Conservation (phyloP, 106 monocot species). For the Phalaenopsis aphrodite region DNA sequence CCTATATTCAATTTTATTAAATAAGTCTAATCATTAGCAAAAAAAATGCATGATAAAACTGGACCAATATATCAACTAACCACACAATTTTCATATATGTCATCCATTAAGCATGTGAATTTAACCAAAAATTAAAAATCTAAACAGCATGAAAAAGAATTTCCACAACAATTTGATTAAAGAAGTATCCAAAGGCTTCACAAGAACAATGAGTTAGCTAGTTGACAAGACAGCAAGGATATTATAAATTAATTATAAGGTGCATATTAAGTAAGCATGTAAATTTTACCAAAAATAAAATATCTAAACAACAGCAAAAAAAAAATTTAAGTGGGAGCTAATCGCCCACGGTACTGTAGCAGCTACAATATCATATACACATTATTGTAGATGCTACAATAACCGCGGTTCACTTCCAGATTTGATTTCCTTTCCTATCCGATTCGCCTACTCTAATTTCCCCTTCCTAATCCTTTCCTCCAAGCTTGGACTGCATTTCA, state of each 20-base stretch:
- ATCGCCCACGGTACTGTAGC: too few species aligned
- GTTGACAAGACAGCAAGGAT: background rate
- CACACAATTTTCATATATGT: background rate
- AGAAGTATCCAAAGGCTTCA: background rate
- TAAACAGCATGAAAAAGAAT: background rate
- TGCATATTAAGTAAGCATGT: background rate
- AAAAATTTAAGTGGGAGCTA: too few species aligned
- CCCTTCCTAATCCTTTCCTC: too few species aligned
- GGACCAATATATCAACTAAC: background rate
- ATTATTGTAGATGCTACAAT: too few species aligned
- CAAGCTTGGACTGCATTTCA: too few species aligned
- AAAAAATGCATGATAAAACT: background rate
- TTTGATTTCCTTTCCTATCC: too few species aligned
- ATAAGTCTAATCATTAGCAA: background rate
- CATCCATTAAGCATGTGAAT: background rate
- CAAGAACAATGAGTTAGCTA: background rate
- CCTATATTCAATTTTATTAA: background rate
- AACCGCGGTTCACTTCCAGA: too few species aligned
- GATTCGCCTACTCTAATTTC: too few species aligned
- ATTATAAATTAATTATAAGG: background rate
- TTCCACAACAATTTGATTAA: background rate
- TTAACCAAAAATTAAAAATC: background rate
- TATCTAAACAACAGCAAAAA: background rate
- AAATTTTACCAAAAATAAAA: too few species aligned
- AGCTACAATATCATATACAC: too few species aligned